Conservation (phyloP, 148 eudicot genomes). For the Heliamphora exappendiculata region DNA sequence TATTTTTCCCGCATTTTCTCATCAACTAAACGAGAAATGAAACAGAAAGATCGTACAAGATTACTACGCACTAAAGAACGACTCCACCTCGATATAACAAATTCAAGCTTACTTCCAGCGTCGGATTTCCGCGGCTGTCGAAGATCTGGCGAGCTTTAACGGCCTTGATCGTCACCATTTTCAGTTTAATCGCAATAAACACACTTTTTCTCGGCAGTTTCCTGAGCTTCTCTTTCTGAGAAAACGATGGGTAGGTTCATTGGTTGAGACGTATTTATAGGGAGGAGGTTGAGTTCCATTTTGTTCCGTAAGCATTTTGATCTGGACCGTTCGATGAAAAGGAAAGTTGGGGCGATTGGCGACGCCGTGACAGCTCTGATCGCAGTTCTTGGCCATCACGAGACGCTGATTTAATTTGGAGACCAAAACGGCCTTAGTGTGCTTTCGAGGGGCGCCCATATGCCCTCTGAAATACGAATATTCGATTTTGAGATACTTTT, state of each 20-base stretch:
- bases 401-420: not conserved
- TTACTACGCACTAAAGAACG: not conserved
- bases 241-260: not conserved
- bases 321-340: constrained; percentile 6
- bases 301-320: not conserved
- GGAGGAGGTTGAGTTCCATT: not conserved
- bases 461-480: constrained; percentile 2
- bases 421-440: not conserved
- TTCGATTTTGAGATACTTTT: constrained; percentile 5
- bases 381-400: constrained; percentile 6
- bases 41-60: not conserved
- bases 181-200: not conserved
- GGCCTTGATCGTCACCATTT: constrained; percentile 25
- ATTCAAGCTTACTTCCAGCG: constrained; percentile 24
- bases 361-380: too few relatives aligned
- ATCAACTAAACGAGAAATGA: not conserved
- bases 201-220: not conserved
- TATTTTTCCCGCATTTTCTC: not conserved
- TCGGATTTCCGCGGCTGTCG: constrained; percentile 42
- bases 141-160: constrained; percentile 37
- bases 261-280: not conserved
- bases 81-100: not conserved
- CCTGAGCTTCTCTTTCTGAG: not conserved
- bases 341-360: not conserved
- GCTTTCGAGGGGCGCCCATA: not conserved